Base-by-base conservation (phyloP, 805 yeast species). In the Yarrowia sp. region DNA sequence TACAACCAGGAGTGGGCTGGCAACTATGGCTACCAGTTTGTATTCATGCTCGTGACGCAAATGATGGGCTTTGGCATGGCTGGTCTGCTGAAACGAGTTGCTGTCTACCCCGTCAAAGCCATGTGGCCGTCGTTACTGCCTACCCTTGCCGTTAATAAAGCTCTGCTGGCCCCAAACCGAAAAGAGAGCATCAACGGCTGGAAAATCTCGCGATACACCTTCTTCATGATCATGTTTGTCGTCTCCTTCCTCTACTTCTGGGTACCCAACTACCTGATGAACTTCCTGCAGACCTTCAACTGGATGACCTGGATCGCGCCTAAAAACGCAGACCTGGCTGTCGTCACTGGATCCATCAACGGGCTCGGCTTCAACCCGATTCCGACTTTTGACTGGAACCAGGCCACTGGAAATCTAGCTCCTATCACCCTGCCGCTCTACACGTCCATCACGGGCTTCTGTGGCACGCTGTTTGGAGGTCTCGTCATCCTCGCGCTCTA, bases 251-350 rank as follows among this genome's bases (percentile, higher is more conserved):
- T 77, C 4, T 86, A 85, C 80, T 82, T 81, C 69, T 86, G 87
- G 85, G 74, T 87, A 65, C 90, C 93, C 6, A 86, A 84, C 56
- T 86, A 77, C 69, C 75, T 88, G 24, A 85, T 85, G 73, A 75
- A 77, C 18, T 89, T 85, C 2, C 77, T 87, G 53, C 78, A 84
- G 2, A 79, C 78, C 65, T 88, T 88, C 72, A 82, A 78, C 68
- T 84, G 88, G 88, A 78, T 82, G 69, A 78, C 73, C 29, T 83
- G 87, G 87, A 82, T 82, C 46, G 76, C 66, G 1, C 76, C 76
- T 14, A 70, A 84, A 64, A 84, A 85, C 67, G 81, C 82, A 62
- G 76, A 80, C 36, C 79, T 83, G 5, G 85, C 84, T 65, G 82
- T 84, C 51, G 74, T 87, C 36, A 85, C 86, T 58, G 93, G 93